Evolutionary conservation across 1,284 basidiomycete genomes (phyloP).

Genomic region (Apiotrichum gracile): DNA sequence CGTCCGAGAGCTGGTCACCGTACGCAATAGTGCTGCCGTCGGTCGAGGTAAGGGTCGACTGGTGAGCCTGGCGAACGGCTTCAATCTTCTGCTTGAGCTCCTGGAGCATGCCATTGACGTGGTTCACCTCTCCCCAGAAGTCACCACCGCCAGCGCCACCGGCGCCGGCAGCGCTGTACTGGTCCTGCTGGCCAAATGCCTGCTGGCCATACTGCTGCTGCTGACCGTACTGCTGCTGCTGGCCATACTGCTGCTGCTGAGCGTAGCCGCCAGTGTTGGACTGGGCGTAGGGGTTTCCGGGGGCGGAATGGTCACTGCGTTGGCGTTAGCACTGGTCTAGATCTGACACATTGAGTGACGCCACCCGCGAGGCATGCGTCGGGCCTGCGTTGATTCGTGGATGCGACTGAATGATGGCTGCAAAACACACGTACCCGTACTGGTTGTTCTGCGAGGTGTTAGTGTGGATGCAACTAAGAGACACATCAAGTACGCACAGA

Average conservation of each 20-base stretch:
- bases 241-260: constrained; percentile 3
- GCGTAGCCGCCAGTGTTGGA: constrained; percentile 27
- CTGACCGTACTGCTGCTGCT: constrained; percentile 13
- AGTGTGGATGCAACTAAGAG: neutral
- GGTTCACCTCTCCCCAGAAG: constrained; percentile 42
- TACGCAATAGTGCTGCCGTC: constrained; percentile 37
- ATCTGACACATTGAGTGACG: neutral
- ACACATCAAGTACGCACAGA: constrained; percentile 3
- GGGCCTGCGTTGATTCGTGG: too few relatives aligned
- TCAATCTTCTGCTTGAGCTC: constrained; percentile 44
- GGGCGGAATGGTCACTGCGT: constrained; percentile 8
- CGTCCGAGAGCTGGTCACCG: constrained; percentile 66
- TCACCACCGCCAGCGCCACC: constrained; percentile 20
- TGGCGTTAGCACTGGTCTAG: neutral
- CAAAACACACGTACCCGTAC: constrained; percentile 8
- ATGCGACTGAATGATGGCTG: neutral
- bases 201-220: neutral
- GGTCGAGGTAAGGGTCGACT: constrained; percentile 38
- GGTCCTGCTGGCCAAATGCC: constrained; percentile 3
- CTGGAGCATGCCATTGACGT: constrained; percentile 30
- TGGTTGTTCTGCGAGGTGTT: neutral
- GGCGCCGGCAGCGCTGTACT: constrained; percentile 9
- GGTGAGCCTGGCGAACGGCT: constrained; percentile 41
- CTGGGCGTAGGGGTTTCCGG: constrained; percentile 14
- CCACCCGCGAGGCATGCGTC: neutral